These are phyloP conservation scores for Phytophthora ramorum DNA, from an alignment of 352 stramenopile genomes.

Conservation along the genomic window DNA sequence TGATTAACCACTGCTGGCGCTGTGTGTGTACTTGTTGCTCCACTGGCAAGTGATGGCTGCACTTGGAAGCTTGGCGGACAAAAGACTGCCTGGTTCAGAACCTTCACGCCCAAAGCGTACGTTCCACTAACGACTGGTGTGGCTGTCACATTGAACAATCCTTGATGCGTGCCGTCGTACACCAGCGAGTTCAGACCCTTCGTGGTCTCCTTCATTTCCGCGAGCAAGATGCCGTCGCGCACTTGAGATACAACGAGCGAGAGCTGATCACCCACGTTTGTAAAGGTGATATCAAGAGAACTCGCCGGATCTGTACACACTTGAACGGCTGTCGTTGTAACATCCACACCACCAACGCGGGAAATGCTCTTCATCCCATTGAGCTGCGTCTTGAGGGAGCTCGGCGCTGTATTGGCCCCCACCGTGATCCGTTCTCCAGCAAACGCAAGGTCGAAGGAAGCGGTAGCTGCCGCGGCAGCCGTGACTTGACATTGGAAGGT, in stretches of 20 bases:
- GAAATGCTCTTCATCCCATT: conserved; percentile 55
- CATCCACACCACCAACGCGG: conserved; percentile 55
- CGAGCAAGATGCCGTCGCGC: conserved; percentile 63
- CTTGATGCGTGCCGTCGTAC: conserved; percentile 63
- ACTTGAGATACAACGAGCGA: conserved; percentile 45
- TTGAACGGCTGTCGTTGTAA: conserved; percentile 45
- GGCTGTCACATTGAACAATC: conserved; percentile 87
- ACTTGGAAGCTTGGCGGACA: conserved; percentile 84
- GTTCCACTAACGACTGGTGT: conserved; percentile 81
- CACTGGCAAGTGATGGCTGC: conserved; percentile 74
- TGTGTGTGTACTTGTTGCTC: conserved; percentile 76
- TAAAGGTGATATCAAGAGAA: conserved; percentile 58
- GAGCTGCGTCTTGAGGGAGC: conserved; percentile 51
- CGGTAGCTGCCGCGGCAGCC: conserved; percentile 23
- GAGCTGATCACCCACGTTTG: conserved; percentile 49
- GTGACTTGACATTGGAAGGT: conserved; percentile 61
- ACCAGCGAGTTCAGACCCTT: conserved; percentile 79
- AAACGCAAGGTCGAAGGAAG: conserved; percentile 67
- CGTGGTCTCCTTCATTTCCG: conserved; percentile 51
- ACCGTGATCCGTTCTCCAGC: conserved; percentile 44
- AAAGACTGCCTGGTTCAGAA: conserved; percentile 56
- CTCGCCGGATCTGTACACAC: conserved; percentile 39
- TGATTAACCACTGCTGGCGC: conserved; percentile 82
- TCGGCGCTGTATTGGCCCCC: conserved; percentile 38
- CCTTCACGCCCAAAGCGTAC: conserved; percentile 67